phyloP scores from a whole-genome alignment of 176 grass and related monocot species.

The Rhipidocladum racemiflorum region DNA sequence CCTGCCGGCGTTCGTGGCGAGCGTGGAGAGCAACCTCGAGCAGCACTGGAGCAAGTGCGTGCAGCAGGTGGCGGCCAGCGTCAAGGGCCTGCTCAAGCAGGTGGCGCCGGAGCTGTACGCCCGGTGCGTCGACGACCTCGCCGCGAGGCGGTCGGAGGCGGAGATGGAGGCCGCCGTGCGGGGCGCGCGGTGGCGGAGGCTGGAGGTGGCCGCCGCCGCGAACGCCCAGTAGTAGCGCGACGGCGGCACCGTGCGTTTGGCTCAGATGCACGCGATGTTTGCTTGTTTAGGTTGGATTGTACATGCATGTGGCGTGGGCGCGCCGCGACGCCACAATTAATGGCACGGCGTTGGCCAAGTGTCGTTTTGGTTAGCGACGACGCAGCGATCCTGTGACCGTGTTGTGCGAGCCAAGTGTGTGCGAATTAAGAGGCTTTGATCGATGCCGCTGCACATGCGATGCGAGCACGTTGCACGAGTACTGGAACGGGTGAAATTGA shows the following conservation, averaged over 20 bases:
- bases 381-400: neutral
- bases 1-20: constrained; percentile 52
- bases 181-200: constrained; percentile 47
- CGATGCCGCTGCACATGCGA: neutral
- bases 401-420: neutral
- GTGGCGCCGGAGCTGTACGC: constrained; percentile 59
- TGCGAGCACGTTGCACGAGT: neutral
- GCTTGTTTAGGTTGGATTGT: neutral
- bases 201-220: constrained; percentile 39
- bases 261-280: neutral
- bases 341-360: neutral
- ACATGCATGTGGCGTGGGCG: neutral
- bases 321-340: neutral
- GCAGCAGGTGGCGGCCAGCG: constrained; percentile 58
- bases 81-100: constrained; percentile 59
- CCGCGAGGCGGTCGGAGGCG: constrained; percentile 3
- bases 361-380: neutral
- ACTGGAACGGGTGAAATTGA: neutral
- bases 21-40: constrained; percentile 71
- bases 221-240: neutral
- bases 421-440: neutral
- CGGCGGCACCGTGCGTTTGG: too few species aligned
- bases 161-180: constrained; percentile 31
- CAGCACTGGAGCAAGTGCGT: constrained; percentile 87
- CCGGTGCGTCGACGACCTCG: constrained; percentile 42